Evolutionary conservation across 2,329 filamentous ascomycete genomes (phyloP), one percentile per base, ranked within the genome.

Genomic region (Calonectria naviculata): DNA sequence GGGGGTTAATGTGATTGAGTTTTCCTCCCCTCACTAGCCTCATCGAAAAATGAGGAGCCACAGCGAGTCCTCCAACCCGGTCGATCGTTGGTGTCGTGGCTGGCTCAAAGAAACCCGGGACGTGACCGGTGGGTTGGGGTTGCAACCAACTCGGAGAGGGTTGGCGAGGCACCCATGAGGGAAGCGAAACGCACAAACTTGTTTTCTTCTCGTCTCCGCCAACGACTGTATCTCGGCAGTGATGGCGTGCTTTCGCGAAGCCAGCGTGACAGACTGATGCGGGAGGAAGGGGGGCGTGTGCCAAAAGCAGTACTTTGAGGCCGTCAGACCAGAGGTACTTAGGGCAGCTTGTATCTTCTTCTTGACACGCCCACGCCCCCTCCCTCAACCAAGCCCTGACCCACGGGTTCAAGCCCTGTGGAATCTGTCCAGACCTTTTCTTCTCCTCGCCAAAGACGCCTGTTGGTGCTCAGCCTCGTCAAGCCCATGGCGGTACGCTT

Each of bases 91-190:
- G 34, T n/a, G 26, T 28, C 24, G n/a, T 61, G 52, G 61, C 44
- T 42, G 62, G 26, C 46, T 15, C n/a, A 42, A 68, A 64, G 44
- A 61, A 71, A 24, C 24, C 60, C 44, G 54, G 65, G 69, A 68
- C 52, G 56, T 67, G 72, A 36, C 63, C 67, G 67, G 49, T 77
- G 75, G 75, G 75, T 77, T 77, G 75, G 74, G 75, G 75, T 78
- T 76, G 56, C 75, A 74, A 68, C 46, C 44, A 52, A 65, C 46
- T 38, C 24, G 62, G 29, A 29, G 21, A 58, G 52, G 52, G 52
- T 58, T 58, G 31, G 24, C 29, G n/a, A 41, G 21, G 65, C 54
- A 52, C 54, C 47, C 65, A 44, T 28, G 44, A 26, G 42, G 42
- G 42, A 46, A 58, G 52, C 52, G 29, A 64, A 65, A 61, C 29